These are phyloP conservation scores for Pyrenophora tritici-repentis DNA, from an alignment of 2,329 filamentous ascomycete genomes.

Conservation along the genomic window DNA sequence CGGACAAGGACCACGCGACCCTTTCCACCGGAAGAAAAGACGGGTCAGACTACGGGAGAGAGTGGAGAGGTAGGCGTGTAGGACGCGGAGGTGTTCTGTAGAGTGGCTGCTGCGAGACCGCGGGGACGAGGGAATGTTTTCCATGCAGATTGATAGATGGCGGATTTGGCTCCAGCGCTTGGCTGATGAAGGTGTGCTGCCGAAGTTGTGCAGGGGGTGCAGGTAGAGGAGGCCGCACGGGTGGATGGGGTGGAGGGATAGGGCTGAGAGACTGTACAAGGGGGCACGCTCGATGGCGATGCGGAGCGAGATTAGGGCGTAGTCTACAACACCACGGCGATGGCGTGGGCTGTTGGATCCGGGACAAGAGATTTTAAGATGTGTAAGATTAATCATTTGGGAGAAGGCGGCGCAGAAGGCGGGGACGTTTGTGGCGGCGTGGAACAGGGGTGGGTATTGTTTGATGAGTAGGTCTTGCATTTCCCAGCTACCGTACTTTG, in stretches of 20 bases:
- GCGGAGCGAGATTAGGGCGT: conserved; percentile 83
- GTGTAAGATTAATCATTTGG: conserved; percentile 69
- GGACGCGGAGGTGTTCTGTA: conserved; percentile 65
- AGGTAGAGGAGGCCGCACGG: conserved; percentile 77
- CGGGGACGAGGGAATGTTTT: conserved; percentile 65
- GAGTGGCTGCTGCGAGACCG: conserved; percentile 62
- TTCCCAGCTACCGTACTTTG: conserved; percentile 79
- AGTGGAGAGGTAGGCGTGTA: conserved; percentile 77
- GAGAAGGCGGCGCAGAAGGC: conserved; percentile 79
- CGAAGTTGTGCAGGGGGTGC: conserved; percentile 74
- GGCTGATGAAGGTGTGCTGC: conserved; percentile 71
- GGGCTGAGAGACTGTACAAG: conserved; percentile 66
- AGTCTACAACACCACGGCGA: conserved; percentile 79
- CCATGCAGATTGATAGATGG: conserved; percentile 73
- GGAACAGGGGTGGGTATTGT: conserved; percentile 87
- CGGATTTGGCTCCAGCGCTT: conserved; percentile 79
- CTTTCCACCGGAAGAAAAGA: conserved; percentile 78
- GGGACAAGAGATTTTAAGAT: conserved; percentile 77
- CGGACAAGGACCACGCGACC: conserved; percentile 73
- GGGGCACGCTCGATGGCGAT: conserved; percentile 79
- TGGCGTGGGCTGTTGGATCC: conserved; percentile 70
- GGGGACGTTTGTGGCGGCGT: conserved; percentile 84
- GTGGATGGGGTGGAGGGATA: conserved; percentile 76
- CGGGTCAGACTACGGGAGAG: conserved; percentile 70
- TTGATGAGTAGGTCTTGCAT: conserved; percentile 81